phyloP scores from a whole-genome alignment of 163 green algal species.

The Prototheca cutis region DNA sequence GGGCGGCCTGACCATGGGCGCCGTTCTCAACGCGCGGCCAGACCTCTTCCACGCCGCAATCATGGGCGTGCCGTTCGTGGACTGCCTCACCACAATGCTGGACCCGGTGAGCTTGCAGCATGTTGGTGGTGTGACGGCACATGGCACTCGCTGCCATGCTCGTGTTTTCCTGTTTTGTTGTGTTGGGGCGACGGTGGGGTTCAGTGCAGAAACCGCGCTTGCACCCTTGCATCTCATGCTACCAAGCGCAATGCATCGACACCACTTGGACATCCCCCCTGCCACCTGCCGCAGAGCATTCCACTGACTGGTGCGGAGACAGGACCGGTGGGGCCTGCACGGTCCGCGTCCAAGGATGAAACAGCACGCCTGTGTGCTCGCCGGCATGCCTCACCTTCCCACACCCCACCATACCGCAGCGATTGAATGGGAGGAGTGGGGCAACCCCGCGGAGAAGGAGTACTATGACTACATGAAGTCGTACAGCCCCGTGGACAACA shows the following conservation, averaged over 20 bases:
- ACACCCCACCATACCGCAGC: constrained; percentile 11
- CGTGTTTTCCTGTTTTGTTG: not conserved
- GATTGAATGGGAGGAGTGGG: constrained; percentile 74
- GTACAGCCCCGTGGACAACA: constrained; percentile 79
- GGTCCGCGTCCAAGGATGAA: not conserved
- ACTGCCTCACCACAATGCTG: constrained; percentile 89
- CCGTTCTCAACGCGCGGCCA: constrained; percentile 34
- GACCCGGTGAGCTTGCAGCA: constrained; percentile 33
- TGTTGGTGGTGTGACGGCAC: not conserved
- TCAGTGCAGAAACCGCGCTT: too few species aligned
- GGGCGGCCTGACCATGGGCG: constrained; percentile 64
- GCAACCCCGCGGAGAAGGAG: constrained; percentile 45
- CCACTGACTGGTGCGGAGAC: constrained; percentile 57
- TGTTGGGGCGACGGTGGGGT: not conserved
- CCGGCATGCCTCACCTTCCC: not conserved
- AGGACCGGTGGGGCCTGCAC: not conserved
- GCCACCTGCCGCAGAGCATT: constrained; percentile 49
- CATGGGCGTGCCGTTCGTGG: constrained; percentile 69
- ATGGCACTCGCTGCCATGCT: not conserved
- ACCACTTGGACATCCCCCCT: not conserved
- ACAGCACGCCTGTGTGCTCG: not conserved
- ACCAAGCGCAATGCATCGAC: not conserved
- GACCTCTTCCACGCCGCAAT: constrained; percentile 68
- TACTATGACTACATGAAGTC: constrained; percentile 76
- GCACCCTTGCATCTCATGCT: too few species aligned